These are phyloP conservation scores for Myxozyma mucilagina DNA, from an alignment of 805 yeast genomes.

Conservation along the genomic window DNA sequence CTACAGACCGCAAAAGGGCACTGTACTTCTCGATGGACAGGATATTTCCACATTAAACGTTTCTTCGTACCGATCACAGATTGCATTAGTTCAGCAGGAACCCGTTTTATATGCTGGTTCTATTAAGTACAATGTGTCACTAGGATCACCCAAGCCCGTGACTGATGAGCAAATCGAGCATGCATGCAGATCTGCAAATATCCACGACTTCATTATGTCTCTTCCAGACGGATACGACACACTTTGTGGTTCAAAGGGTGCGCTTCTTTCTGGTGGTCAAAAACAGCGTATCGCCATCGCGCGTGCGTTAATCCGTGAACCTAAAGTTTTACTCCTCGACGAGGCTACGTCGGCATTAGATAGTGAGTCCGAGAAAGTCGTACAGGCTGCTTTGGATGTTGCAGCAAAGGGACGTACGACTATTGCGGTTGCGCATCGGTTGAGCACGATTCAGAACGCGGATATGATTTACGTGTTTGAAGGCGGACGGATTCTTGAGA, in stretches of 20 bases:
- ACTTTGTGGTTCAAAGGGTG: slow-evolving; percentile 52
- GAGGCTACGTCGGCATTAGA: slow-evolving; percentile 59
- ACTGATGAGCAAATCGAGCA: slow-evolving; percentile 43
- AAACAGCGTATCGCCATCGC: slow-evolving; percentile 67
- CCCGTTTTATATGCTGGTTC: slow-evolving; percentile 68
- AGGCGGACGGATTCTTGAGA: slow-evolving; percentile 56
- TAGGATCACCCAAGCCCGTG: slow-evolving; percentile 38
- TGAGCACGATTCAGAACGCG: slow-evolving; percentile 59
- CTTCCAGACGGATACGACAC: slow-evolving; percentile 57
- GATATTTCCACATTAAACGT: slow-evolving; percentile 52
- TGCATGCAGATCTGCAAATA: slow-evolving; percentile 55
- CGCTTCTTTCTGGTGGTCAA: slow-evolving; percentile 64
- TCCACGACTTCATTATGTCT: slow-evolving; percentile 50
- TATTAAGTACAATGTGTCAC: slow-evolving; percentile 70
- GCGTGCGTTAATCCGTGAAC: slow-evolving; percentile 58
- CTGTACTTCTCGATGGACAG: slow-evolving; percentile 53
- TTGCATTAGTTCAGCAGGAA: slow-evolving; percentile 66
- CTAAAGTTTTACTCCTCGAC: slow-evolving; percentile 56
- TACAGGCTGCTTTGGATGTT: slow-evolving; percentile 58
- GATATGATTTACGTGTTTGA: slow-evolving; percentile 54
- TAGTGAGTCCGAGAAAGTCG: slow-evolving; percentile 63
- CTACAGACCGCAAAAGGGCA: slow-evolving; percentile 53
- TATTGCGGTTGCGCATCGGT: slow-evolving; percentile 73
- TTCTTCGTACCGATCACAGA: slow-evolving; percentile 51
- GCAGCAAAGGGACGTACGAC: slow-evolving; percentile 70